phyloP scores from a whole-genome alignment of 139 green algal species.

The Chlamydomonas schloesseri region DNA sequence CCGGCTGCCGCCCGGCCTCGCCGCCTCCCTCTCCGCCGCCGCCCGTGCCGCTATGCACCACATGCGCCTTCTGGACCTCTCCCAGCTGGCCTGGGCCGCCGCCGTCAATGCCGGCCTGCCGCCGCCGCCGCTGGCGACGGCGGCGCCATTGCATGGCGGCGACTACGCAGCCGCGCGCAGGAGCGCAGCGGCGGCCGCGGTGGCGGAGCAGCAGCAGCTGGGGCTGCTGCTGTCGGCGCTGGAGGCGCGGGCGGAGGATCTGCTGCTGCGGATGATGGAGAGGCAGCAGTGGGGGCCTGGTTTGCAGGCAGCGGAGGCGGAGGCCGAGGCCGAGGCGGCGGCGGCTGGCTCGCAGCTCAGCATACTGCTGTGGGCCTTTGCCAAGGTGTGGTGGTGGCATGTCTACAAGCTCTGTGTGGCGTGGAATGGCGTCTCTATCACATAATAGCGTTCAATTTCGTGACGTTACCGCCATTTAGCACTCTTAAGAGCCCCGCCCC shows the following conservation, averaged over 20 bases:
- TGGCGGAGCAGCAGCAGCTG: no score
- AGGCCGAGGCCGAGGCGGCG: background rate
- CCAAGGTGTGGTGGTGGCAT: background rate
- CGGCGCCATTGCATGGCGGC: no score
- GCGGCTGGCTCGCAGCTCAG: background rate
- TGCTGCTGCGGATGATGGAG: background rate
- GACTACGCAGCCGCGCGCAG: background rate
- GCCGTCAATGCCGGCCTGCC: background rate
- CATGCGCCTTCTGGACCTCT: background rate
- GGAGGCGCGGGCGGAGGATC: background rate
- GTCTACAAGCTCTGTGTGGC: no score
- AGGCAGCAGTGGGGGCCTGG: no score
- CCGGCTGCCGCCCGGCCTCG: background rate
- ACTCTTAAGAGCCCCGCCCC: no score
- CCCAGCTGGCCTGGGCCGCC: background rate
- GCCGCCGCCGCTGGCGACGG: no score
- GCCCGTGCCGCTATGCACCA: background rate
- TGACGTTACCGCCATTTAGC: no score
- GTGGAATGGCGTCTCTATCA: no score
- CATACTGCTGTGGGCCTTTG: slow-evolving; percentile 9
- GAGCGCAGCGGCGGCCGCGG: background rate
- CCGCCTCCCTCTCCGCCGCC: background rate
- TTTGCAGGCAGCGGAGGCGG: no score
- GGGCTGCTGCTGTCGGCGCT: background rate
- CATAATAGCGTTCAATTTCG: no score